Evolutionary conservation across 1,139 yeast species (phyloP), one percentile per base, ranked within the genome.

Genomic region (Pichia sp.): DNA sequence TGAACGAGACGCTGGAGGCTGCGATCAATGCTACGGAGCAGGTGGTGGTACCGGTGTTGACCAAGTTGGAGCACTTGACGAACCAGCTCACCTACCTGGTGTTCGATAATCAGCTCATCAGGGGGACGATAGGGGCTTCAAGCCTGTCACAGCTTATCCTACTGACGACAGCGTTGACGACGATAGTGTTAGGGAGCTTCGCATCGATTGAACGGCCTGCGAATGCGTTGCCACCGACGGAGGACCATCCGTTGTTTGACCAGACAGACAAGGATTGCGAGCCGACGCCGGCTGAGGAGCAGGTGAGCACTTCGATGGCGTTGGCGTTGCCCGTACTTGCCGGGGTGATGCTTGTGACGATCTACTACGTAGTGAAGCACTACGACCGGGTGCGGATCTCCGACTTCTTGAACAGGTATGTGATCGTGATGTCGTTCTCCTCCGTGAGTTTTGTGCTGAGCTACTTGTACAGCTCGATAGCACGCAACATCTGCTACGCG

Each of bases 171-270:
- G 75, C 80, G 1, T 55, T 70, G 3, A 19, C 61, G 1, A 61
- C 77, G 46, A 71, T 79, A 6, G 59, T 64, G 8, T 49, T 72
- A 11, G 82, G 80, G 0, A 65, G 79, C 29, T 70, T 64, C 59
- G 68, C 77, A 8, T 71, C 83, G 0, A 52, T 81, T 10, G 67
- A 70, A 43, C 71, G 72, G 56, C 85, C 85, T 0, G 44, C 55
- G 8, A 73, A 73, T 54, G 82, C 84, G 1, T 61, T 64, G n/a
- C 71, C 70, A 23, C 78, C 84, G 2, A 70, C 69, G 50, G 60
- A 62, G 8, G 69, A 71, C 31, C 73, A 73, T 50, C 71, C 71
- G 1, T 61, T 71, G 30, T 81, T 72, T 66, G 83, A 81, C 62
- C 78, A 77, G 10, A 60, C 75, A 0, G 84, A 80, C 61, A 67